These are phyloP conservation scores for Furcasterigmium furcatum DNA, from an alignment of 2,329 filamentous ascomycete species.

Conservation along the genomic window DNA sequence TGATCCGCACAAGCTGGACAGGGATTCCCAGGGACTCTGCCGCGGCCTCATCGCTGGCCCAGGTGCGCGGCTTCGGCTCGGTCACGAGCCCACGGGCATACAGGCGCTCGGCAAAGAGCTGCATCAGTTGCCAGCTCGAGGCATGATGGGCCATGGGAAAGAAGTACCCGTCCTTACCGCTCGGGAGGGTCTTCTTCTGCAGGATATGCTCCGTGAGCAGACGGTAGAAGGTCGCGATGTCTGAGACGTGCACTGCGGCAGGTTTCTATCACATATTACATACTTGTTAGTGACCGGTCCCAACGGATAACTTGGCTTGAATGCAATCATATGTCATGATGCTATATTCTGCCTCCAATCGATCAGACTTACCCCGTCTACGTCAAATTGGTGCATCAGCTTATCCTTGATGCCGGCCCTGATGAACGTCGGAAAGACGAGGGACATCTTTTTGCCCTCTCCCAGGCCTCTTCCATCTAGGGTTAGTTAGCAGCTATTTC, in stretches of 20 bases:
- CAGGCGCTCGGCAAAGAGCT: slow-evolving; percentile 19
- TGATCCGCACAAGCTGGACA: slow-evolving; percentile 15
- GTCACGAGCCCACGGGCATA: slow-evolving; percentile 23
- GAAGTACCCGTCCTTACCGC: slow-evolving; percentile 27
- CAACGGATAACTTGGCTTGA: background rate
- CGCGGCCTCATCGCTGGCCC: slow-evolving; percentile 25
- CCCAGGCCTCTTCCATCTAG: slow-evolving; percentile 29
- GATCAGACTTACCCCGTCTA: slow-evolving; percentile 21
- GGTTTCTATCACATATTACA: slow-evolving; percentile 15
- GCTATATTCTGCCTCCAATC: too few relatives aligned
- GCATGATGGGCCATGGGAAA: slow-evolving; percentile 23
- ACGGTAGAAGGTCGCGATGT: slow-evolving; percentile 24
- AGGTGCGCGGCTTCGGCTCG: slow-evolving; percentile 17
- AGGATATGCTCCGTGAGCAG: slow-evolving; percentile 23
- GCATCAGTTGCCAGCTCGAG: slow-evolving; percentile 23
- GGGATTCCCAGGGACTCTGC: slow-evolving; percentile 26
- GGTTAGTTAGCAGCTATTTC: background rate
- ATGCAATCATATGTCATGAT: too few relatives aligned
- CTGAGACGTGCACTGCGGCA: slow-evolving; percentile 22
- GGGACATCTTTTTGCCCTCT: slow-evolving; percentile 26
- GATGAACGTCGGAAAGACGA: slow-evolving; percentile 24
- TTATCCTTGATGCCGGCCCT: slow-evolving; percentile 22
- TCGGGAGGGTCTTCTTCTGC: slow-evolving; percentile 19
- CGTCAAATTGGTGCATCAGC: slow-evolving; percentile 26
- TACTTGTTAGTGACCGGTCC: accelerated